Percentiles rank a stretch among this genome's conserved stretches.
Conservation (phyloP, 108 stramenopile genomes). For the Fragilaria crotonensis region DNA sequence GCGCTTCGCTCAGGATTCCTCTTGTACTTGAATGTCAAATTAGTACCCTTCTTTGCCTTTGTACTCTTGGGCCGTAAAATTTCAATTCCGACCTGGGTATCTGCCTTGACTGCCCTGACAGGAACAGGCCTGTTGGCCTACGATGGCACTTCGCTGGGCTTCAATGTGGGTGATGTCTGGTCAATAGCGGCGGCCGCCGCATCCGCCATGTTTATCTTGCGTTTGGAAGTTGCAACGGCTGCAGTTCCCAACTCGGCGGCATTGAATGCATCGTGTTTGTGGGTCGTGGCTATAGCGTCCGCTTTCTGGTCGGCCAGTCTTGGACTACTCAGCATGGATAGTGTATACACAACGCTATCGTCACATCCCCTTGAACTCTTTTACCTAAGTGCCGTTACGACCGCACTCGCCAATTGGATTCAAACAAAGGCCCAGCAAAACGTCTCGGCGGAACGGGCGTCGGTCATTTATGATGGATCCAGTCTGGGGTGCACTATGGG, state of each 20-base stretch:
- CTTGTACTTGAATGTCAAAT: slow-evolving; percentile 83
- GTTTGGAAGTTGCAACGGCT: slow-evolving; percentile 60
- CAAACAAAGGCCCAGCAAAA: slow-evolving; percentile 72
- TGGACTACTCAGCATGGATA: too few relatives aligned
- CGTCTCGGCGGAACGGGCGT: slow-evolving; percentile 70
- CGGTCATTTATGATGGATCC: slow-evolving; percentile 88
- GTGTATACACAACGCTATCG: not conserved
- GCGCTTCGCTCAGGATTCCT: slow-evolving; percentile 81
- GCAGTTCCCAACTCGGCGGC: slow-evolving; percentile 39
- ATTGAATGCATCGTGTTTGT: slow-evolving; percentile 70
- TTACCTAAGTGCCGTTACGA: slow-evolving; percentile 67
- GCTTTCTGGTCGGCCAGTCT: slow-evolving; percentile 10
- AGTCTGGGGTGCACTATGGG: slow-evolving; percentile 80
- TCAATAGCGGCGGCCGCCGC: slow-evolving; percentile 73
- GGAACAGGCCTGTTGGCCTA: slow-evolving; percentile 74
- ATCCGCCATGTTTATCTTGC: slow-evolving; percentile 83
- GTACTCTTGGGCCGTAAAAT: slow-evolving; percentile 53
- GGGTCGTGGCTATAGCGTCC: slow-evolving; percentile 45
- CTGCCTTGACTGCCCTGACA: slow-evolving; percentile 59
- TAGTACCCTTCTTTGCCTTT: slow-evolving; percentile 76
- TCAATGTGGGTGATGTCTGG: slow-evolving; percentile 71
- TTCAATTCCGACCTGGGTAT: slow-evolving; percentile 52
- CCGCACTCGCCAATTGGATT: slow-evolving; percentile 68
- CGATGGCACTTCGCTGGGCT: slow-evolving; percentile 26
- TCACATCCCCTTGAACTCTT: slow-evolving; percentile 51